These are phyloP conservation scores for Trichoderma aggressivum DNA, from an alignment of 2,329 filamentous ascomycete species.

Conservation along the genomic window DNA sequence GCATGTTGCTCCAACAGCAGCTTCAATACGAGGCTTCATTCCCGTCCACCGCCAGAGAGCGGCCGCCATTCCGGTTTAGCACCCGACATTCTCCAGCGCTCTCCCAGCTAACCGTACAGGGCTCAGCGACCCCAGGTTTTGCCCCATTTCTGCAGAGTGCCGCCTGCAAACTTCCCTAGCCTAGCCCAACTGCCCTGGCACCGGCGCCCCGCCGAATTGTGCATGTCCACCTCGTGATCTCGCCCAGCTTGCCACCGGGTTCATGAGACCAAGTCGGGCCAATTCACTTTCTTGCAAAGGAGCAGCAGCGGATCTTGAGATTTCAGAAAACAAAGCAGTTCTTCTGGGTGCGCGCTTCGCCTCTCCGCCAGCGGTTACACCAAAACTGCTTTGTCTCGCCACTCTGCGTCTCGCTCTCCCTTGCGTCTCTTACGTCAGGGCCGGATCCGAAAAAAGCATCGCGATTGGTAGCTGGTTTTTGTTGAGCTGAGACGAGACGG, in stretches of 20 bases:
- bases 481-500: not conserved
- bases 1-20: not conserved
- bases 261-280: conserved; percentile 13
- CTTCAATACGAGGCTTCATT: not conserved
- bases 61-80: not conserved
- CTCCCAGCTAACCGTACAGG: not conserved
- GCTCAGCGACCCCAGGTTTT: conserved; percentile 15
- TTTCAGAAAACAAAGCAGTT: not conserved
- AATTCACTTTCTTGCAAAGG: not conserved
- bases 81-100: not conserved
- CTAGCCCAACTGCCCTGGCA: not conserved
- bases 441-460: not conserved
- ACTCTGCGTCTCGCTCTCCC: not conserved
- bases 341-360: not conserved
- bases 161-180: not conserved
- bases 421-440: not conserved
- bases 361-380: not conserved
- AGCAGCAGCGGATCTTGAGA: not conserved
- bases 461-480: not conserved
- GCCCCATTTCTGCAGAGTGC: not conserved
- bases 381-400: not conserved
- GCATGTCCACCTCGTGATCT: conserved; percentile 19
- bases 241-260: not conserved
- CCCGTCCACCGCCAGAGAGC: not conserved
- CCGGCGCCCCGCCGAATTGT: conserved; percentile 10